Conservation (phyloP, 805 yeast genomes). For the Suhomyces emberorum region DNA sequence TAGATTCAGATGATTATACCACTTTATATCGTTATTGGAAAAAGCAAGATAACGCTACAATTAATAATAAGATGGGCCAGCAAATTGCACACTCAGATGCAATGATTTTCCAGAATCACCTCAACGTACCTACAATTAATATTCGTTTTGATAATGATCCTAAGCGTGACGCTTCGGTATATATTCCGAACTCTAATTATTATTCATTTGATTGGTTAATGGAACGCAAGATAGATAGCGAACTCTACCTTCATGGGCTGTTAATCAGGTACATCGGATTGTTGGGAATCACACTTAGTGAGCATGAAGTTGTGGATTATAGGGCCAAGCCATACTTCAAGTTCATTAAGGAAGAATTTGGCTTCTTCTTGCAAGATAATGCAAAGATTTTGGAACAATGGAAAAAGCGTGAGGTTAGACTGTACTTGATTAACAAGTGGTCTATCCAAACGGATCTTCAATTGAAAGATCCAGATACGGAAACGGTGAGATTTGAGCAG, state of each 20-base stretch:
- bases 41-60: slow-evolving; percentile 27
- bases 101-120: slow-evolving; percentile 29
- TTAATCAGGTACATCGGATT: slow-evolving; percentile 37
- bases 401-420: slow-evolving; percentile 17
- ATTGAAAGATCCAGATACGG: slow-evolving; percentile 4
- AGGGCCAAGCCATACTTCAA: slow-evolving; percentile 21
- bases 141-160: slow-evolving; percentile 31
- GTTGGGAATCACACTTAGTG: slow-evolving; percentile 33
- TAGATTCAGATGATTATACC: slow-evolving; percentile 15
- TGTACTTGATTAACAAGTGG: slow-evolving; percentile 16
- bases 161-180: slow-evolving; percentile 23
- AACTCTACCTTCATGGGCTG: slow-evolving; percentile 31
- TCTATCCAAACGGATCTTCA: slow-evolving; percentile 20
- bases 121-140: slow-evolving; percentile 30
- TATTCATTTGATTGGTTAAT: slow-evolving; percentile 32
- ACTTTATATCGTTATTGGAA: slow-evolving; percentile 36
- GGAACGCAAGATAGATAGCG: slow-evolving; percentile 22
- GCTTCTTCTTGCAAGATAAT: slow-evolving; percentile 14
- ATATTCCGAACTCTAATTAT: slow-evolving; percentile 33
- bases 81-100: slow-evolving; percentile 22
- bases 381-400: slow-evolving; percentile 15
- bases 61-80: slow-evolving; percentile 31
- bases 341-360: slow-evolving; percentile 15
- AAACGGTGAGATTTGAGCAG: slow-evolving; percentile 9
- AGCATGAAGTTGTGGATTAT: slow-evolving; percentile 36